These are phyloP conservation scores for Massariosphaeria phaeospora DNA, from an alignment of 495 filamentous ascomycete genomes.

Conservation along the genomic window DNA sequence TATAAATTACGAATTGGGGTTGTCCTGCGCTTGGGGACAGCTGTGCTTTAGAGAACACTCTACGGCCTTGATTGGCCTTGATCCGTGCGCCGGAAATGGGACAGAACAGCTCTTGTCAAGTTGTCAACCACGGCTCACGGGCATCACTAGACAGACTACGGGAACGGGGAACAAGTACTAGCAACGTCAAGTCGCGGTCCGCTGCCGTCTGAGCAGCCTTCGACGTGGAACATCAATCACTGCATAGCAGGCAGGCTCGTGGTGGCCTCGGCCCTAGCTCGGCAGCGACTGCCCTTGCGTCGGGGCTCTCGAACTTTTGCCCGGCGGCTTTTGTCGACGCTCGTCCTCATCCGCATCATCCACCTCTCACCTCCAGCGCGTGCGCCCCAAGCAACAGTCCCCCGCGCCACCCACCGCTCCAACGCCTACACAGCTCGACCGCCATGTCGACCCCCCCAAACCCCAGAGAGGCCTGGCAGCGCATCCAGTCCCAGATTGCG, in stretches of 20 bases:
- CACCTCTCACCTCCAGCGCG: slow-evolving; percentile 8
- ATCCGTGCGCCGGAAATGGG: slow-evolving; percentile 31
- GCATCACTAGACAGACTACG: background rate
- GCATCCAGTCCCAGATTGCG: slow-evolving; percentile 56
- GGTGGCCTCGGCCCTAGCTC: background rate
- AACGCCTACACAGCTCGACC: background rate
- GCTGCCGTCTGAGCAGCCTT: too few relatives aligned
- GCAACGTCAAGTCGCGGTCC: too few relatives aligned
- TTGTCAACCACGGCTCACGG: background rate
- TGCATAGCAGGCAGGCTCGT: too few relatives aligned
- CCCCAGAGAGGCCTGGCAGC: slow-evolving; percentile 61
- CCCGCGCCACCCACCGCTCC: background rate
- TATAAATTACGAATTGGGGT: slow-evolving; percentile 15
- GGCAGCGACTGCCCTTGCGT: slow-evolving; percentile 8
- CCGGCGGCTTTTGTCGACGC: slow-evolving; percentile 22
- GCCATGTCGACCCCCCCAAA: slow-evolving; percentile 41
- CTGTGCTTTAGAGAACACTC: slow-evolving; percentile 25
- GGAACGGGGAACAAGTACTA: too few relatives aligned
- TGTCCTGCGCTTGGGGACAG: slow-evolving; percentile 24
- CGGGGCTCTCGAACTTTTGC: slow-evolving; percentile 12
- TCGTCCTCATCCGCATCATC: background rate
- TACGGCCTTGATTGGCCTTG: slow-evolving; percentile 33
- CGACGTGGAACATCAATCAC: too few relatives aligned
- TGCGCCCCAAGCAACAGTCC: background rate
- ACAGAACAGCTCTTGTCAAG: background rate